These are phyloP conservation scores for Solanum virginianum DNA, from an alignment of 257 asterid genomes.

Conservation along the genomic window DNA sequence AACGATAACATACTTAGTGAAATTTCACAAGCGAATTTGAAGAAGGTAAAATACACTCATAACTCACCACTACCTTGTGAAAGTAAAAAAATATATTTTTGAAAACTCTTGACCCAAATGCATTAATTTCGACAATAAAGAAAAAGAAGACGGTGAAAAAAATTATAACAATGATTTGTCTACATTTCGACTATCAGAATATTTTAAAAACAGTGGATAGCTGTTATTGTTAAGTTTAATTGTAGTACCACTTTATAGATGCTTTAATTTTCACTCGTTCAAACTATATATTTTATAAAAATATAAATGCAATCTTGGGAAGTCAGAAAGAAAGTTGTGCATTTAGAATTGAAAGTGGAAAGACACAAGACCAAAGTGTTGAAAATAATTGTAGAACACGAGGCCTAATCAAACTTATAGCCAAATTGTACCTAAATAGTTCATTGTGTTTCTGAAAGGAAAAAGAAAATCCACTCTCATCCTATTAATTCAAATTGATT, in stretches of 20 bases:
- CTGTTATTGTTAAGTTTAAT: neutral
- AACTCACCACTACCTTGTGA: rapidly evolving
- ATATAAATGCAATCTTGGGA: neutral
- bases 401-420: neutral
- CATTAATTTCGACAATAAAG: too few species aligned
- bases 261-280: neutral
- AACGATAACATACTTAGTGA: too few species aligned
- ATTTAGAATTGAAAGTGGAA: neutral
- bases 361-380: neutral
- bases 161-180: neutral
- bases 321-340: neutral
- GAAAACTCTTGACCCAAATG: rapidly evolving
- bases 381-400: neutral
- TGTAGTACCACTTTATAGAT: neutral
- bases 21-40: rapidly evolving
- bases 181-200: neutral
- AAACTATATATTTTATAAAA: neutral
- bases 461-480: neutral
- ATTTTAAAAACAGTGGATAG: neutral
- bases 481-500: neutral
- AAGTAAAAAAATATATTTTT: rapidly evolving
- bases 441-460: neutral
- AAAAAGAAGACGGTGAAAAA: too few species aligned
- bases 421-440: neutral
- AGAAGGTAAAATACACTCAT: rapidly evolving